A percentile compares a stretch with the other conserved stretches of the same genome.
Conservation (phyloP, 352 stramenopile species). For the Thalassiosira pacifica region DNA sequence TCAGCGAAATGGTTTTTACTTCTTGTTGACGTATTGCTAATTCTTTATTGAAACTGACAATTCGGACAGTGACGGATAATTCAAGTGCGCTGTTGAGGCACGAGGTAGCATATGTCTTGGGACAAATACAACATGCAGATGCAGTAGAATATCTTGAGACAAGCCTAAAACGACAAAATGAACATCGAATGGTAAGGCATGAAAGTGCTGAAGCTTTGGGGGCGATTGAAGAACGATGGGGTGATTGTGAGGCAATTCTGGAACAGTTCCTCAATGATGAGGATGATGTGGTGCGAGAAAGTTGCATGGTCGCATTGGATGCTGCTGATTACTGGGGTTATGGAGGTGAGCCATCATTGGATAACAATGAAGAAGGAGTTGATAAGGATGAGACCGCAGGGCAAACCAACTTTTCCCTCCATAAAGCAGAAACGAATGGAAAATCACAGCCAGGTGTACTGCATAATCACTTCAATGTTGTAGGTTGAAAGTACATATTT, state of each 20-base stretch:
- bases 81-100: constrained; percentile 95
- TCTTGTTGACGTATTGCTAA: constrained; percentile 8
- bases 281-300: constrained; percentile 93
- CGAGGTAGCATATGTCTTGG: constrained; percentile 98
- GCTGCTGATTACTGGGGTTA: constrained; percentile 95
- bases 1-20: neutral
- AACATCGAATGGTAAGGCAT: constrained; percentile 98
- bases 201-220: constrained; percentile 97
- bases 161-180: constrained; percentile 89
- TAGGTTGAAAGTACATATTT: neutral
- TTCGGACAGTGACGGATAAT: constrained; percentile 37
- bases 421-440: constrained; percentile 59
- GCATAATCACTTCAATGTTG: constrained; percentile 68
- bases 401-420: constrained; percentile 56
- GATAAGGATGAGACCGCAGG: neutral
- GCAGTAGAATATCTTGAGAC: constrained; percentile 91
- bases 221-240: constrained; percentile 92
- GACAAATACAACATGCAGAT: constrained; percentile 95
- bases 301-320: constrained; percentile 96
- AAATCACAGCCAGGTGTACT: constrained; percentile 48
- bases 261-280: constrained; percentile 85
- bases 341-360: neutral
- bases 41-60: constrained; percentile 2
- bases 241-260: constrained; percentile 92
- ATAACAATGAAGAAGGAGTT: neutral